These are phyloP conservation scores for Austropuccinia psidii DNA, from an alignment of 1,284 basidiomycete genomes.

Conservation along the genomic window DNA sequence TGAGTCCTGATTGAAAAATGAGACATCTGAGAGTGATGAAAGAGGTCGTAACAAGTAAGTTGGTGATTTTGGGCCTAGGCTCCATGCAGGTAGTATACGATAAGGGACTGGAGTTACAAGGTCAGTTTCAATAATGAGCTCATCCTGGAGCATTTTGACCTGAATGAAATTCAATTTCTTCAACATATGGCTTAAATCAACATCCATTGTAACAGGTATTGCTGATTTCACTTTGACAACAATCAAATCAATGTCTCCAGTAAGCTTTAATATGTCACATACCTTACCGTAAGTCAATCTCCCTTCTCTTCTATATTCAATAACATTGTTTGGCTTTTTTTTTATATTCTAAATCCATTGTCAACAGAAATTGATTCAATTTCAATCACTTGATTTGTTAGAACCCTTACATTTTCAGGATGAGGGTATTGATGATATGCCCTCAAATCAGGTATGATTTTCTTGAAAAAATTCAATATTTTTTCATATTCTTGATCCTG, in stretches of 20 bases:
- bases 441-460: background rate
- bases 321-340: background rate
- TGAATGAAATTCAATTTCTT: background rate
- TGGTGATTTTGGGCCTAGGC: background rate
- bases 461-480: background rate
- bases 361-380: background rate
- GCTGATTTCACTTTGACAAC: background rate
- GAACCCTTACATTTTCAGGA: background rate
- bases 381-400: background rate
- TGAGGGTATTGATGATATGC: background rate
- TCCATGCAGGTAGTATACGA: background rate
- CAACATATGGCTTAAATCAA: background rate
- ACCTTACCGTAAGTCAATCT: background rate
- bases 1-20: too few relatives aligned
- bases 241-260: background rate
- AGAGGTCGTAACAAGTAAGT: background rate
- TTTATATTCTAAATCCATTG: background rate
- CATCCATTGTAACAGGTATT: background rate
- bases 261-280: background rate
- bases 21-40: background rate
- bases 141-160: background rate
- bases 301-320: background rate
- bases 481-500: background rate
- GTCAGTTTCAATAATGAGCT: background rate
- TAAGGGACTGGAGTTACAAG: background rate